A percentile compares a stretch with the other conserved stretches of the same genome.
phyloP scores from a whole-genome alignment of 768 basidiomycete genomes.

The Pleurotus tuoliensis region DNA sequence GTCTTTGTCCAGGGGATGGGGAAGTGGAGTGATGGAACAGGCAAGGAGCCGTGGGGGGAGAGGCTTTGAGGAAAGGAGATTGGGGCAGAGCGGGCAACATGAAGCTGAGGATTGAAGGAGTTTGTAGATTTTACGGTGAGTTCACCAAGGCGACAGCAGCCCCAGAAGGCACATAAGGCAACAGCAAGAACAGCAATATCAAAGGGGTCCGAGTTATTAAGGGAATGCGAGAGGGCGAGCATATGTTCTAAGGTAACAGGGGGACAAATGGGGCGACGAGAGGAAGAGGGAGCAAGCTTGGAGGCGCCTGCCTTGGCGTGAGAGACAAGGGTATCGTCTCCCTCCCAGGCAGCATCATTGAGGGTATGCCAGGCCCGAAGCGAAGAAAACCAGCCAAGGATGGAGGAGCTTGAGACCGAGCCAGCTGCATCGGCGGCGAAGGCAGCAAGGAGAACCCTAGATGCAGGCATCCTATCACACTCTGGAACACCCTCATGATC shows the following conservation, averaged over 20 bases:
- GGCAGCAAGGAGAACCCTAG: constrained; percentile 19
- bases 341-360: constrained; percentile 28
- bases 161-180: constrained; percentile 30
- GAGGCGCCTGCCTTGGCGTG: constrained; percentile 9
- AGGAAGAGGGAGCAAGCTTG: constrained; percentile 16
- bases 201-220: constrained; percentile 20
- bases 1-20: constrained; percentile 36
- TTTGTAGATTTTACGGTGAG: constrained; percentile 12
- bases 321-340: constrained; percentile 11
- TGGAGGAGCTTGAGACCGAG: constrained; percentile 11
- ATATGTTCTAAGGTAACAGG: constrained; percentile 30
- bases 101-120: constrained; percentile 12
- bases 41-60: not conserved
- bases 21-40: constrained; percentile 13
- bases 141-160: constrained; percentile 26
- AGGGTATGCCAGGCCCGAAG: constrained; percentile 31
- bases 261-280: constrained; percentile 10
- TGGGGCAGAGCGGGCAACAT: constrained; percentile 9
- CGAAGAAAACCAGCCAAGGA: constrained; percentile 26
- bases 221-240: constrained; percentile 9
- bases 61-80: not conserved
- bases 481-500: constrained; percentile 20
- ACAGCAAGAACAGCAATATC: constrained; percentile 28
- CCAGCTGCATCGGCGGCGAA: constrained; percentile 21
- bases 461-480: constrained; percentile 22